Percentiles rank a stretch among this genome's conserved stretches.
phyloP scores from a whole-genome alignment of 2,329 filamentous ascomycete genomes.

The Ophiostoma ulmi region DNA sequence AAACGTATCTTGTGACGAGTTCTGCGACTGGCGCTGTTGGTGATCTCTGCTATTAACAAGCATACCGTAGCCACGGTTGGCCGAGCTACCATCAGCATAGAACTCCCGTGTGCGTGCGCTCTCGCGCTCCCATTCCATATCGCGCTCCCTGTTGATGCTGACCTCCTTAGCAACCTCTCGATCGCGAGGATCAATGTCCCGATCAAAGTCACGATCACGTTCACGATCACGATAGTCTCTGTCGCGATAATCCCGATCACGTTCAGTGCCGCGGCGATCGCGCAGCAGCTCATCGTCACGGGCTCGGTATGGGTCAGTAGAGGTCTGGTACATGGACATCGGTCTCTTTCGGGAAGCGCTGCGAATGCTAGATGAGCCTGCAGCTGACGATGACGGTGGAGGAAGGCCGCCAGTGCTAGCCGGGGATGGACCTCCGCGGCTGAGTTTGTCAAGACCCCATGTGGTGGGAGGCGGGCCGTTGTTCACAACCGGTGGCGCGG shows the following conservation, averaged over 20 bases:
- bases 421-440: slow-evolving; percentile 37
- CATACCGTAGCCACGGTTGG: slow-evolving; percentile 26
- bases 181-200: slow-evolving; percentile 26
- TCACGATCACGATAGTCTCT: slow-evolving; percentile 30
- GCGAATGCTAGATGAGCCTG: slow-evolving; percentile 29
- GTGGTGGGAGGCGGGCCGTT: slow-evolving; percentile 62
- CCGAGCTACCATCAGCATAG: slow-evolving; percentile 25
- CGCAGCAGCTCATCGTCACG: slow-evolving; percentile 45
- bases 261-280: slow-evolving; percentile 35
- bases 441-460: slow-evolving; percentile 65
- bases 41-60: slow-evolving; percentile 27
- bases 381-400: neutral
- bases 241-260: slow-evolving; percentile 1
- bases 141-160: slow-evolving; percentile 25
- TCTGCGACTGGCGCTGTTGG: slow-evolving; percentile 19
- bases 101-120: slow-evolving; percentile 23
- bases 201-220: slow-evolving; percentile 34
- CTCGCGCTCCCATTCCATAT: slow-evolving; percentile 23
- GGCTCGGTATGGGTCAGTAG: slow-evolving; percentile 46
- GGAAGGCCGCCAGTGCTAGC: neutral
- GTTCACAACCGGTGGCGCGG: slow-evolving; percentile 21
- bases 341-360: slow-evolving; percentile 27
- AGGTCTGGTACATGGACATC: slow-evolving; percentile 36
- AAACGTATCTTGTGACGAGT: slow-evolving; percentile 2
- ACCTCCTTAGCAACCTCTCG: slow-evolving; percentile 22